Conservation (phyloP, 2,329 filamentous ascomycete species). For the Simplicillium aogashimaense region DNA sequence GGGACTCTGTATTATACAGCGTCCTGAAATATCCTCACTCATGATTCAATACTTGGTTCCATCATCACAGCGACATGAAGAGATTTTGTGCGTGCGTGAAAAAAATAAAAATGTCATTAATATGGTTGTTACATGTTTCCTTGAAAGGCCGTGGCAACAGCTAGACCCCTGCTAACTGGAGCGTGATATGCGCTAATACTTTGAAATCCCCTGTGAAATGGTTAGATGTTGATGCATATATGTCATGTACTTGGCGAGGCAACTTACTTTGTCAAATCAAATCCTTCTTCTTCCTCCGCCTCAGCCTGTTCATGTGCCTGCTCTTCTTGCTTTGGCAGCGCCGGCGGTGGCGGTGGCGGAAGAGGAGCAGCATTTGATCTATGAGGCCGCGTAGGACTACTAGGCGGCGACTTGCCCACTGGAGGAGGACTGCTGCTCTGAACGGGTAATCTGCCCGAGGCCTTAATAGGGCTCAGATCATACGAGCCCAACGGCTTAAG, state of each 20-base stretch:
- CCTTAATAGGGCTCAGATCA: conserved; percentile 51
- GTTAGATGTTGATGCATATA: conserved; percentile 11
- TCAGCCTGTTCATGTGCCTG: conserved; percentile 11
- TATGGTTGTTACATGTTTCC: conserved; percentile 16
- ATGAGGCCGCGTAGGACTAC: conserved; percentile 38
- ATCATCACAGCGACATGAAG: not conserved
- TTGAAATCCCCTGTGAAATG: conserved; percentile 45
- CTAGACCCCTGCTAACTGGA: conserved; percentile 35
- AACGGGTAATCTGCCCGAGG: conserved; percentile 26
- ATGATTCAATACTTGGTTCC: too few species aligned
- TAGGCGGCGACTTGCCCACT: conserved; percentile 38
- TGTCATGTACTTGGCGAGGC: not conserved
- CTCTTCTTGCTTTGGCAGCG: conserved; percentile 15
- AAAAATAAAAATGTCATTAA: too few species aligned
- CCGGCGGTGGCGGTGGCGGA: conserved; percentile 26
- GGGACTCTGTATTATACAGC: too few species aligned
- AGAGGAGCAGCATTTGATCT: conserved; percentile 17
- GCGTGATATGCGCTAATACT: conserved; percentile 55
- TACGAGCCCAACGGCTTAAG: conserved; percentile 38
- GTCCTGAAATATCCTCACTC: too few species aligned
- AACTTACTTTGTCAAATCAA: conserved; percentile 48
- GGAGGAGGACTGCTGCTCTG: conserved; percentile 50
- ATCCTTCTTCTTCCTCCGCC: conserved; percentile 39
- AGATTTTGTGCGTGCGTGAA: not conserved
- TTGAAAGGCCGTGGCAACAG: conserved; percentile 30